Evolutionary conservation across 2,329 filamentous ascomycete genomes (phyloP).

Genomic region (Tothia fuscella): DNA sequence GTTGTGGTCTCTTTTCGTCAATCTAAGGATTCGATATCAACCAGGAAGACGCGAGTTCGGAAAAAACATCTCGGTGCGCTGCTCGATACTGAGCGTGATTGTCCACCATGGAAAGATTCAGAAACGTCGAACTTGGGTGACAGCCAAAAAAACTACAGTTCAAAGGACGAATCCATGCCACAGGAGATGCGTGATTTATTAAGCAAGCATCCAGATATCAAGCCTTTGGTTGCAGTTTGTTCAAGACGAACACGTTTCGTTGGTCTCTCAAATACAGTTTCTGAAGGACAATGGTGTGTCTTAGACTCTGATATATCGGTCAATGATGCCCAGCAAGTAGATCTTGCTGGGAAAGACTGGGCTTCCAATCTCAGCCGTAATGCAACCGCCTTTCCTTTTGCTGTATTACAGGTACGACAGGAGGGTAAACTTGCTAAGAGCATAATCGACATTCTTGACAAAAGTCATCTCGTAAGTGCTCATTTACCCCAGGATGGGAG

Average conservation of each 20-base stretch:
- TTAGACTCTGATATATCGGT: conserved; percentile 37
- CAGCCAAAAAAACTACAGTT: not conserved
- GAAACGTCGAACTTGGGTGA: conserved; percentile 4
- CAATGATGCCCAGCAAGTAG: conserved; percentile 20
- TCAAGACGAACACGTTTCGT: conserved; percentile 36
- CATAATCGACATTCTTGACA: conserved; percentile 32
- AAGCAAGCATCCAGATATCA: conserved; percentile 29
- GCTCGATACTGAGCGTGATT: conserved; percentile 19
- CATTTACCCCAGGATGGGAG: conserved; percentile 17
- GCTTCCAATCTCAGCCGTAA: conserved; percentile 16
- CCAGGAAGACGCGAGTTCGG: conserved; percentile 24
- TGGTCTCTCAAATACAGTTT: conserved; percentile 32
- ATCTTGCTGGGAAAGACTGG: conserved; percentile 23
- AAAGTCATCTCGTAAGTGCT: conserved; percentile 39
- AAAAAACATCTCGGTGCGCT: conserved; percentile 30
- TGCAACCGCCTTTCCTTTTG: conserved; percentile 34
- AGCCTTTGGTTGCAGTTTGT: conserved; percentile 35
- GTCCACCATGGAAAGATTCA: conserved; percentile 15
- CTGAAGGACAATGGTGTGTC: conserved; percentile 34
- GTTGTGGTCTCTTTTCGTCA: conserved; percentile 11
- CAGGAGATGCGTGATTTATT: conserved; percentile 31
- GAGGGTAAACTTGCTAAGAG: conserved; percentile 30
- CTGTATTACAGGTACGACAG: conserved; percentile 37
- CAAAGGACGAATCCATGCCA: conserved; percentile 9
- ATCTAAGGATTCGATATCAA: conserved; percentile 11